Evolutionary conservation across 2,329 filamentous ascomycete species (phyloP).

Genomic region (Fusarium haematococcum): DNA sequence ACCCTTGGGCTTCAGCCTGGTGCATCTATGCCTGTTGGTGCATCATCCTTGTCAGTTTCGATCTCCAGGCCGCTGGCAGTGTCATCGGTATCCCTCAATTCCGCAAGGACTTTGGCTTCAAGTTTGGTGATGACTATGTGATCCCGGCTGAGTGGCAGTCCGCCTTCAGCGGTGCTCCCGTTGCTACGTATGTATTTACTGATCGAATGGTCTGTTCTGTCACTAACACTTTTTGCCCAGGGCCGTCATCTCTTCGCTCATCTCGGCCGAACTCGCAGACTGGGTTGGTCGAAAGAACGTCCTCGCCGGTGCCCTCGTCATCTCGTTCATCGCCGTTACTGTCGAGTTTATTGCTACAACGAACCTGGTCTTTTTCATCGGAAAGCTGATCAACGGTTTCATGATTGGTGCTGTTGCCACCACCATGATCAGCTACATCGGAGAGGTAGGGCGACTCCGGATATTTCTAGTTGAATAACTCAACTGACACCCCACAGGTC

Average conservation of each 20-base stretch:
- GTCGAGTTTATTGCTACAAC: conserved; percentile 22
- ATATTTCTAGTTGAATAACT: background rate
- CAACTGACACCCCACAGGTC: background rate
- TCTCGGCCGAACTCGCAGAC: conserved; percentile 22
- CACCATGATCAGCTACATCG: conserved; percentile 25
- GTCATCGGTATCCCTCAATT: conserved; percentile 32
- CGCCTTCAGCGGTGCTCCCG: conserved; percentile 27
- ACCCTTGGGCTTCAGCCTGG: conserved; percentile 27
- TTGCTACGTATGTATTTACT: conserved; percentile 28
- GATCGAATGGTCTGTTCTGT: background rate
- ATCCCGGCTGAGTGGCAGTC: conserved; percentile 33
- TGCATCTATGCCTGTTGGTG: conserved; percentile 33
- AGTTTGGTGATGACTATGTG: conserved; percentile 23
- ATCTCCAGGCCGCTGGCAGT: conserved; percentile 28
- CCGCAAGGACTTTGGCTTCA: conserved; percentile 31
- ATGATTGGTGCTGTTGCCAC: conserved; percentile 19
- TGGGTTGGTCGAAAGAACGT: conserved; percentile 21
- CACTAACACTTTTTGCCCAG: background rate
- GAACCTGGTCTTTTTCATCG: conserved; percentile 17
- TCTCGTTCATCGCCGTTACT: conserved; percentile 9
- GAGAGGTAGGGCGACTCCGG: conserved; percentile 11
- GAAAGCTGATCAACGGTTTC: conserved; percentile 25
- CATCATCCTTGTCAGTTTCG: conserved; percentile 33
- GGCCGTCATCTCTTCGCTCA: conserved; percentile 19
- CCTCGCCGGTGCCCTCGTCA: background rate